Evolutionary conservation across 305 asterid genomes (phyloP).

Genomic region (Coffea humblotiana): DNA sequence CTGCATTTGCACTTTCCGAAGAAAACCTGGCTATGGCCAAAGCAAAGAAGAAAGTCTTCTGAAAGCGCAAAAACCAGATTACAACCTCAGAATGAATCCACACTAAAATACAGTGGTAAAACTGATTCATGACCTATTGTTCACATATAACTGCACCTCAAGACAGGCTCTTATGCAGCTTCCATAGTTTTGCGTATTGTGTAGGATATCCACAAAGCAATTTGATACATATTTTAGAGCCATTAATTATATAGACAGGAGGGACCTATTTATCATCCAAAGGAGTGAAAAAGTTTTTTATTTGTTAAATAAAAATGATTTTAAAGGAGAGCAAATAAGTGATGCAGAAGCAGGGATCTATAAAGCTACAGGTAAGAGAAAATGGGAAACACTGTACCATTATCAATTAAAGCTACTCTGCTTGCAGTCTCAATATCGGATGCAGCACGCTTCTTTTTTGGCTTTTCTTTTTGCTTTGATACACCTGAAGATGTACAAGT

Average conservation of each 20-base stretch:
- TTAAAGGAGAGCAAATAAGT: not conserved
- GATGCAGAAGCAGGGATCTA: not conserved
- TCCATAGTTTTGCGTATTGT: not conserved
- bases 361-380: not conserved
- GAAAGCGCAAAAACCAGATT: not conserved
- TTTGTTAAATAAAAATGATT: not conserved
- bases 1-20: not conserved
- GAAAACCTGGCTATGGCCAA: not conserved
- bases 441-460: constrained; percentile 34
- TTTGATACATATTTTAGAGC: not conserved
- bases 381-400: constrained; percentile 23
- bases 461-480: constrained; percentile 14
- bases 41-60: not conserved
- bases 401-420: constrained; percentile 16
- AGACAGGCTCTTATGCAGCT: not conserved
- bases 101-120: not conserved
- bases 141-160: not conserved
- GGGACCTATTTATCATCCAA: not conserved
- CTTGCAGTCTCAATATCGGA: constrained; percentile 22
- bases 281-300: not conserved
- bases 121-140: not conserved
- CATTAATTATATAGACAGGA: not conserved
- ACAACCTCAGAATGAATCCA: too few species aligned
- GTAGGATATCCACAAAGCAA: not conserved
- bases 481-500: constrained; percentile 12